Conservation (phyloP, 169 alveolate genomes). For the Cryptosporidium canis region DNA sequence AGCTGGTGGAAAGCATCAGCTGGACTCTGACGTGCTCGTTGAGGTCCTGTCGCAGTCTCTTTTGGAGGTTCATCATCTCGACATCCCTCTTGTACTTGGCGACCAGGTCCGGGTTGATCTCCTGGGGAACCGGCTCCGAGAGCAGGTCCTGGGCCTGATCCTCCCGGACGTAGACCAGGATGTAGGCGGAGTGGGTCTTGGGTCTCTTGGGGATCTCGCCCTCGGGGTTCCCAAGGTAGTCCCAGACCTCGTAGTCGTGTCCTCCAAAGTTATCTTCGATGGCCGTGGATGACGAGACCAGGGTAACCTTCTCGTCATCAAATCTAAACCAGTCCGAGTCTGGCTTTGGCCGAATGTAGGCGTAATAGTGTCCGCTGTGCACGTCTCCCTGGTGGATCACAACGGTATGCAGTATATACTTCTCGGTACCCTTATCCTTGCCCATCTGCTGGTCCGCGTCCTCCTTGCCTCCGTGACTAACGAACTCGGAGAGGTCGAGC, state of each 20-base stretch:
- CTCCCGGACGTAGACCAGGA: slow-evolving; percentile 92
- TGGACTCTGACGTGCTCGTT: slow-evolving; percentile 67
- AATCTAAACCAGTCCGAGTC: slow-evolving; percentile 89
- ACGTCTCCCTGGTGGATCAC: slow-evolving; percentile 95
- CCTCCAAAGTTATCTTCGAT: slow-evolving; percentile 89
- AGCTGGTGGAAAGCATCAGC: slow-evolving; percentile 19
- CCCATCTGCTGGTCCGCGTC: slow-evolving; percentile 73
- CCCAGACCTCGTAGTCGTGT: slow-evolving; percentile 85
- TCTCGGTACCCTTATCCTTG: slow-evolving; percentile 79
- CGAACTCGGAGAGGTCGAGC: slow-evolving; percentile 83
- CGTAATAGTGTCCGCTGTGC: slow-evolving; percentile 95
- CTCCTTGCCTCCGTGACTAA: neutral
- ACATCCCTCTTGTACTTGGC: slow-evolving; percentile 79
- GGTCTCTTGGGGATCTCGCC: slow-evolving; percentile 74
- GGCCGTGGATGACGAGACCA: slow-evolving; percentile 82
- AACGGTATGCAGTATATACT: slow-evolving; percentile 90
- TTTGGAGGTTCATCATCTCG: slow-evolving; percentile 76
- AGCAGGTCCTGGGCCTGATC: slow-evolving; percentile 83
- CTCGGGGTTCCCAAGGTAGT: slow-evolving; percentile 77
- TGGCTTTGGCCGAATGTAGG: slow-evolving; percentile 86
- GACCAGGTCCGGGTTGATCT: slow-evolving; percentile 82
- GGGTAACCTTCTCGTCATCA: slow-evolving; percentile 92
- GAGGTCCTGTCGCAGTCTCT: slow-evolving; percentile 78
- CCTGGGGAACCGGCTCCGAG: slow-evolving; percentile 83
- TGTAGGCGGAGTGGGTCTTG: slow-evolving; percentile 90